Evolutionary conservation across 2,329 filamentous ascomycete genomes (phyloP), one percentile per base, ranked within the genome.

Genomic region (Colletotrichum sp.): DNA sequence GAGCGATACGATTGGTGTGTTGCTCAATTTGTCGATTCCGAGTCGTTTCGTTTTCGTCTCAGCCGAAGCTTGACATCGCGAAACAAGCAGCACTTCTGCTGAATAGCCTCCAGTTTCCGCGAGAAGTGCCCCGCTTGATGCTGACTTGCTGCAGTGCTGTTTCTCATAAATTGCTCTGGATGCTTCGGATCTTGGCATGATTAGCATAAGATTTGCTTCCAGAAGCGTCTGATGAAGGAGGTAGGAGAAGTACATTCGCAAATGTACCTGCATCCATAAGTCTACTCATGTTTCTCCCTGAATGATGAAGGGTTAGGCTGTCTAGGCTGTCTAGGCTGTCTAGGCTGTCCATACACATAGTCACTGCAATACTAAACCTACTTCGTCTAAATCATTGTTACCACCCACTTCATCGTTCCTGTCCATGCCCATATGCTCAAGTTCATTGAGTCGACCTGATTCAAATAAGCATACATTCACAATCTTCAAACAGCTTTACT

Each of bases 31-130:
- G 63, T n/a, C 18, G 34, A 24, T 13, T 21, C 15, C 21, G 21
- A 32, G 15, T 57, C 26, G 60, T 66, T 74, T 66, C 60, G 60
- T 24, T 48, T 16, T 64, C 48, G 72, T 64, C 60, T 74, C 72
- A 74, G 48, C 28, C 32, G 55, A 71, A 74, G 48, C 58, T 74
- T 64, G 58, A 21, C 57, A 26, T 21, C 21, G 61, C 21, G 58
- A n/a, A 61, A 32, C 9, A 30, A 61, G 8, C 4, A 21, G 24
- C 1, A 6, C 24, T 21, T 12, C 15, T 61, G 26, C 28, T 30
- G 32, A n/a, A 61, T 61, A 61, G 26, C 57, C 57, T 28, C 9
- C 28, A 12, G 28, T n/a, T 61, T 58, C 16, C 24, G 43, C 43
- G 43, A 52, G 43, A 21, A 21, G 43, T 52, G 43, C 43, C 43